Conservation (phyloP, 179 eudicot genomes). For the Drosera spatulata region DNA sequence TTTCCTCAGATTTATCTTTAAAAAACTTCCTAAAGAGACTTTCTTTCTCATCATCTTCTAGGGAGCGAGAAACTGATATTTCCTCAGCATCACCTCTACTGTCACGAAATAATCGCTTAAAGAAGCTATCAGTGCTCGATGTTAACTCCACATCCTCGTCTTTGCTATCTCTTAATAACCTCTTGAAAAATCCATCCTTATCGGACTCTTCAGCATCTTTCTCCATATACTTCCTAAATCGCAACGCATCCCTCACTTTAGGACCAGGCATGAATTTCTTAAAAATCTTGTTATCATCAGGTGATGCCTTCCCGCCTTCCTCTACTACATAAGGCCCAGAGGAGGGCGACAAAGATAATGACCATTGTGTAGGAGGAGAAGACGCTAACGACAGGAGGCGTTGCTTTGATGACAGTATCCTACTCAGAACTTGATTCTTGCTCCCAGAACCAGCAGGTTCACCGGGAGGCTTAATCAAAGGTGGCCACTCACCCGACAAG, state of each 20-base stretch:
- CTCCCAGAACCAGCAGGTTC: conserved; percentile 33
- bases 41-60: conserved; percentile 64
- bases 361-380: conserved; percentile 60
- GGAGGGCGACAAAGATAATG: conserved; percentile 49
- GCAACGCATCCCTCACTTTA: conserved; percentile 66
- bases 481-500: conserved; percentile 92
- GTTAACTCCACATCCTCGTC: conserved; percentile 67
- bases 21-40: conserved; percentile 37
- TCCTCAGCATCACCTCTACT: conserved; percentile 72
- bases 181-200: conserved; percentile 73
- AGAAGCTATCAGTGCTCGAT: conserved; percentile 80
- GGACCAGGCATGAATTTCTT: conserved; percentile 80
- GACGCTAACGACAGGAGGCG: conserved; percentile 69
- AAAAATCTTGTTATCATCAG: conserved; percentile 76
- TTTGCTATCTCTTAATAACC: conserved; percentile 56
- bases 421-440: conserved; percentile 75
- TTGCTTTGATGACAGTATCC: conserved; percentile 67
- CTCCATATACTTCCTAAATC: conserved; percentile 76
- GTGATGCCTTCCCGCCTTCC: conserved; percentile 51
- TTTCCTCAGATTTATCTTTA: conserved; percentile 28
- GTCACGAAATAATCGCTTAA: conserved; percentile 78
- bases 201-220: conserved; percentile 67
- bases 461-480: conserved; percentile 57
- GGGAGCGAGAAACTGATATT: conserved; percentile 29
- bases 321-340: conserved; percentile 48